Conservation (phyloP, 1,284 basidiomycete genomes). For the Termitomyces sp. region DNA sequence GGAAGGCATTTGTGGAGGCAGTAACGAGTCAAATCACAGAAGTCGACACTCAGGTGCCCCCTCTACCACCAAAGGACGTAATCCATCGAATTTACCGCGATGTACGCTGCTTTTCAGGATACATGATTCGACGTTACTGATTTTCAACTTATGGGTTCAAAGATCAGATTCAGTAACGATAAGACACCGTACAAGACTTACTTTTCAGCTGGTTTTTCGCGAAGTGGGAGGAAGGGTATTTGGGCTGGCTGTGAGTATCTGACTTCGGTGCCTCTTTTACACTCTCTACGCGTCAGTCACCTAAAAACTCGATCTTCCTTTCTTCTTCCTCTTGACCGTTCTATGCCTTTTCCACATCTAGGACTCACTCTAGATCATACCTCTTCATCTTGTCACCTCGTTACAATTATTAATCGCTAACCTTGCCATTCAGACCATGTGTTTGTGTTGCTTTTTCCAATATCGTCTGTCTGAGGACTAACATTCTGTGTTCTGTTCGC, state of each 20-base stretch:
- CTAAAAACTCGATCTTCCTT: background rate
- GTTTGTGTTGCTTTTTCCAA: constrained; percentile 26
- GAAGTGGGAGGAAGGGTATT: constrained; percentile 75
- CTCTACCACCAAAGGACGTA: constrained; percentile 81
- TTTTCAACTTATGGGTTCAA: background rate
- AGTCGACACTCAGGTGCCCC: constrained; percentile 77
- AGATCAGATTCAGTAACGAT: constrained; percentile 89
- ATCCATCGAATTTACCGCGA: constrained; percentile 83
- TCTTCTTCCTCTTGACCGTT: background rate
- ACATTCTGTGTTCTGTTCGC: background rate
- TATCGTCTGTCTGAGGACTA: background rate
- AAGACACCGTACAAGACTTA: constrained; percentile 89
- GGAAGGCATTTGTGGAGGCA: constrained; percentile 75
- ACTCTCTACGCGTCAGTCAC: background rate
- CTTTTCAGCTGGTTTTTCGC: constrained; percentile 74
- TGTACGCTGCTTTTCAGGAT: constrained; percentile 38
- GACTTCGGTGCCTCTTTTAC: background rate
- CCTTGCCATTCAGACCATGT: constrained; percentile 35
- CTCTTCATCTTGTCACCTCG: too few relatives aligned
- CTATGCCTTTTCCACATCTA: background rate
- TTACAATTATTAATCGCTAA: background rate
- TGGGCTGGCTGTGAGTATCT: constrained; percentile 66
- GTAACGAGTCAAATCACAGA: constrained; percentile 65
- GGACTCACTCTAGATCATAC: too few relatives aligned
- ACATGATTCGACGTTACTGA: background rate